These are phyloP conservation scores for Aspergillus costaricaensis DNA, from an alignment of 2,329 filamentous ascomycete species.

Conservation along the genomic window DNA sequence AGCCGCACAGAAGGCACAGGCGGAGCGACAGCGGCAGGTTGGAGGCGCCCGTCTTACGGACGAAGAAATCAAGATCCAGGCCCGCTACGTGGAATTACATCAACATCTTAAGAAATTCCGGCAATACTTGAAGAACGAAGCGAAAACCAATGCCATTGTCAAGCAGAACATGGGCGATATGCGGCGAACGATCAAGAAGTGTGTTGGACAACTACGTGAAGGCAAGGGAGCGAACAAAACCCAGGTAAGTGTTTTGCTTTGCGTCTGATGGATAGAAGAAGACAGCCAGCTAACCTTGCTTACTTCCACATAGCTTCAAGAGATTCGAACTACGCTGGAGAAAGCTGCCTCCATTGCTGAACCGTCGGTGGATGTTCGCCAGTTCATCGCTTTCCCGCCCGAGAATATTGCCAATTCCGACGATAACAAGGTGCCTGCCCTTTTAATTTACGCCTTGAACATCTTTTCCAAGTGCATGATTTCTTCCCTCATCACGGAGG, in stretches of 20 bases:
- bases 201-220: slow-evolving; percentile 68
- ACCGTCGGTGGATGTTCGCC: slow-evolving; percentile 58
- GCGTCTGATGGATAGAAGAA: background rate
- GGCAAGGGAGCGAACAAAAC: slow-evolving; percentile 63
- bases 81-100: slow-evolving; percentile 61
- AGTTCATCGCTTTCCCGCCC: slow-evolving; percentile 54
- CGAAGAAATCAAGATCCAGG: slow-evolving; percentile 47
- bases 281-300: slow-evolving; percentile 13
- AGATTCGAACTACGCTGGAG: slow-evolving; percentile 56
- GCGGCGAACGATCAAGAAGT: slow-evolving; percentile 69
- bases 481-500: slow-evolving; percentile 69
- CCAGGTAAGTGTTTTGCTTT: slow-evolving; percentile 49
- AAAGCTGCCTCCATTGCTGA: slow-evolving; percentile 56
- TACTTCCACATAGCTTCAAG: slow-evolving; percentile 29
- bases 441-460: slow-evolving; percentile 75
- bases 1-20: slow-evolving; percentile 30
- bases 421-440: slow-evolving; percentile 59
- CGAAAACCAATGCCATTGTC: slow-evolving; percentile 57
- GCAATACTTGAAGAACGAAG: slow-evolving; percentile 55
- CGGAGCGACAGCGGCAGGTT: slow-evolving; percentile 31
- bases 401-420: slow-evolving; percentile 38
- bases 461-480: slow-evolving; percentile 74
- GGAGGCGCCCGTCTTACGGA: slow-evolving; percentile 32
- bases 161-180: slow-evolving; percentile 71
- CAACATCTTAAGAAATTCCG: slow-evolving; percentile 65